Evolutionary conservation across 225 moss, liverwort and hornwort species (phyloP).

Genomic region (Pseudoscleropodium purum): DNA sequence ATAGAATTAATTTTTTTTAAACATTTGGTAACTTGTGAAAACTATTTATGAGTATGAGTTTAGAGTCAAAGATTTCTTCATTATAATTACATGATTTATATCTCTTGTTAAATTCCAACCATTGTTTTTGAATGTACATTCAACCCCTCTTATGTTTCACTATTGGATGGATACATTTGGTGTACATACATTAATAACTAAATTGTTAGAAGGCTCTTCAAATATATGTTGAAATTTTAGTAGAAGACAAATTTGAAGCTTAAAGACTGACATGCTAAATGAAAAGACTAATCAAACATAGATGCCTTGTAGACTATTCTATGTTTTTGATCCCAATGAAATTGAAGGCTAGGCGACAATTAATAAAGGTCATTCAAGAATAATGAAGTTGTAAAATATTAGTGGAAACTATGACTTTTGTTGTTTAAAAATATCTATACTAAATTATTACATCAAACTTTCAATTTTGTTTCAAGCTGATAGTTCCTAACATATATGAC

Average conservation of each 20-base stretch:
- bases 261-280: neutral
- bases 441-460: neutral
- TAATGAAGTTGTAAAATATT: neutral
- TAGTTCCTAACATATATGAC: too few relatives aligned
- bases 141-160: neutral
- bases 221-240: neutral
- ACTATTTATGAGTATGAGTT: neutral
- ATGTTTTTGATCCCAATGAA: neutral
- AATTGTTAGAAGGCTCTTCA: too few relatives aligned
- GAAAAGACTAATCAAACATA: neutral
- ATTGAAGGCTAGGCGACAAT: neutral
- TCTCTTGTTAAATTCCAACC: neutral
- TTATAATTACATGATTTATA: neutral
- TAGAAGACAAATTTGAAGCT: neutral
- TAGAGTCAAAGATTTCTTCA: neutral
- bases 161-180: neutral
- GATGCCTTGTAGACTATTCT: neutral
- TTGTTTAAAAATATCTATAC: too few relatives aligned
- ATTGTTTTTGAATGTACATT: neutral
- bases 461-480: too few relatives aligned
- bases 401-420: rapidly evolving
- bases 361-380: neutral
- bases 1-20: too few relatives aligned
- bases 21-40: neutral
- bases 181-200: neutral